A percentile compares a stretch with the other conserved stretches of the same genome.
phyloP scores from a whole-genome alignment of 2,329 filamentous ascomycete species.

The Dactylonectria estremocensis region DNA sequence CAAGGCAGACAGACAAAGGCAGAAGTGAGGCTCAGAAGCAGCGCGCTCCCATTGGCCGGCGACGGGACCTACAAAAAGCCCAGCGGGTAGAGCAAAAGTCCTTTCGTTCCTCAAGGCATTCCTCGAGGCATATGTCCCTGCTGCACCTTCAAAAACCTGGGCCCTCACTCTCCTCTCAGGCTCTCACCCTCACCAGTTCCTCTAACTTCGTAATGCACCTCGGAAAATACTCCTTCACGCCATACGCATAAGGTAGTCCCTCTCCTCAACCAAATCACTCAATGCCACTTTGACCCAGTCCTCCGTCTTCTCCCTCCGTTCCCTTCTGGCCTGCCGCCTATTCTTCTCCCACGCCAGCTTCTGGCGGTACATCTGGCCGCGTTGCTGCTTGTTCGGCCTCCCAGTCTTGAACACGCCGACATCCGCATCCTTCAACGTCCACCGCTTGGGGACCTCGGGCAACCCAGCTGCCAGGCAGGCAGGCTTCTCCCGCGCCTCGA shows the following conservation, averaged over 20 bases:
- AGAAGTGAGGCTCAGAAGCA: no score
- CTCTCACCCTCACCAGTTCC: constrained; percentile 2
- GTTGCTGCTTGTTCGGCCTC: constrained; percentile 4
- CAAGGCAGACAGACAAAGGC: no score
- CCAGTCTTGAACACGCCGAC: neutral
- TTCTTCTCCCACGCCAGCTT: constrained; percentile 8
- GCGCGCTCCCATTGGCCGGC: no score
- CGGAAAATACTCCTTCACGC: constrained; percentile 7
- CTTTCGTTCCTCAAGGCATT: no score
- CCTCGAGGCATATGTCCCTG: no score
- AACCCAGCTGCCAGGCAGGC: neutral
- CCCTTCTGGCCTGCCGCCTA: constrained; percentile 13
- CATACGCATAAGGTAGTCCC: constrained; percentile 11
- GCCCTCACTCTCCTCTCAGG: no score
- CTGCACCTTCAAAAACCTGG: no score
- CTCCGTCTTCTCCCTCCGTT: constrained; percentile 7
- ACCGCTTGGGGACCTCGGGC: neutral
- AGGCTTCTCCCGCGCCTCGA: neutral
- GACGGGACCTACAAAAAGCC: no score
- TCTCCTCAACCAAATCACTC: constrained; percentile 20
- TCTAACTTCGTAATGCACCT: constrained; percentile 8
- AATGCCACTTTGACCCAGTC: constrained; percentile 15
- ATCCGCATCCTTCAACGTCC: no score
- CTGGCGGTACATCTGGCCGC: constrained; percentile 6
- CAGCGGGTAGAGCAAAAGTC: no score